Base-by-base conservation (phyloP, 228 moss, liverwort and hornwort genomes). In the Sphagnum fallax region DNA sequence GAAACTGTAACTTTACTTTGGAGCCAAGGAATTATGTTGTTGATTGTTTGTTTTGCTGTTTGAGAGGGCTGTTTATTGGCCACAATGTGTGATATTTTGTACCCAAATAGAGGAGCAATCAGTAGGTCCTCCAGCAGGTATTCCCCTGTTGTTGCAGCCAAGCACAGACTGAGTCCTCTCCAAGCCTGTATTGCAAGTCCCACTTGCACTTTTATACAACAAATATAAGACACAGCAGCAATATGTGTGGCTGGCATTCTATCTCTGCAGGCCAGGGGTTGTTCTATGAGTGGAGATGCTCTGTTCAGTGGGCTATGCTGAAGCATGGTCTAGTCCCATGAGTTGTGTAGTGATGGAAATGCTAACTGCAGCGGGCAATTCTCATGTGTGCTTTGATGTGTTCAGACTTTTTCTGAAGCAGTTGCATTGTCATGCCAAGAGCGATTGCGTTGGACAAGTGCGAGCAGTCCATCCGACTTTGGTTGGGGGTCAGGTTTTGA, bases 401-500 rank as follows among this genome's bases (percentile, higher is more conserved):
- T 82, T 76, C 85, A 88, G 11, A 82, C 82, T 14, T 82, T 85
- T 49, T 82, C 80, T 61, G 88, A 88, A 53, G 64, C 80, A 10
- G 82, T 82, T n/a, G 82, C 82, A 16, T 84, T 82, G 61, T 84
- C 82, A 52, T 78, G 82, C 48, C 79, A 76, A 62, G 88, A 88
- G 67, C 75, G 85, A 67, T 68, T 88, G 6, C 75, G 82, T 48
- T 78, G 78, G 87, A 81, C 75, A 18, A 84, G 82, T 69, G 80
- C 78, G 6, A 76, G 76, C 66, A 85, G 82, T 73, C 85, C 80
- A 13, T 80, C 82, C 4, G 88, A 88, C 50, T 82, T 78, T 65
- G 78, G 84, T 48, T 85, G 82, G 85, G 80, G 78, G 55, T 72
- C 80, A 9, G 73, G 72, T 52, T 53, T 72, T 53, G 85, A 88